Conservation (phyloP, 1,139 yeast genomes). For the Taphrina populina region DNA sequence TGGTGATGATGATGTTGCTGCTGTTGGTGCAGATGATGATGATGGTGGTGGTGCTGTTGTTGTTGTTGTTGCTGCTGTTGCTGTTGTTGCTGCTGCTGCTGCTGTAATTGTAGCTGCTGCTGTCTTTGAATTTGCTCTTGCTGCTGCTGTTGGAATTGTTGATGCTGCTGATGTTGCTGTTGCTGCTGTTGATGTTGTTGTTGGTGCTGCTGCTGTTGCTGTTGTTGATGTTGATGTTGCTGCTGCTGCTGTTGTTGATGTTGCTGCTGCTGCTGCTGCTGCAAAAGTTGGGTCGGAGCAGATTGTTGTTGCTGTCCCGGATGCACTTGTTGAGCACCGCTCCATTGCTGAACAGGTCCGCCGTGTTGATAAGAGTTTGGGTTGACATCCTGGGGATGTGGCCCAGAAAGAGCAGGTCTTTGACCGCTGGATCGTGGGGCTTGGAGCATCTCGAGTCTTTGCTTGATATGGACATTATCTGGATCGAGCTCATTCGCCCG, state of each 20-base stretch:
- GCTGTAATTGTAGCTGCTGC: constrained; percentile 37
- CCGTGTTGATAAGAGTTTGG: constrained; percentile 53
- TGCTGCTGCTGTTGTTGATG: constrained; percentile 29
- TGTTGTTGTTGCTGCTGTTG: constrained; percentile 35
- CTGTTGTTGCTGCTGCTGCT: constrained; percentile 33
- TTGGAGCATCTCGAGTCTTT: constrained; percentile 78
- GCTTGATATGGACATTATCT: constrained; percentile 87
- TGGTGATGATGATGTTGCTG: constrained; percentile 38
- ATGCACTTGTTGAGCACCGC: constrained; percentile 37
- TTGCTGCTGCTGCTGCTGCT: constrained; percentile 1
- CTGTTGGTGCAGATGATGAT: too few species aligned
- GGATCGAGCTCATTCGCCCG: constrained; percentile 96
- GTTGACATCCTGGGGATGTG: constrained; percentile 48
- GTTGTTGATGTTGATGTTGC: constrained; percentile 19
- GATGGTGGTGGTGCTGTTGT: constrained; percentile 33
- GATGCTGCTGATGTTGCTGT: constrained; percentile 5
- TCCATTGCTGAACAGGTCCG: constrained; percentile 40
- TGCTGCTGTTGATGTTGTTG: constrained; percentile 37
- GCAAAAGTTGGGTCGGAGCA: constrained; percentile 35
- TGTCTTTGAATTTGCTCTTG: constrained; percentile 15
- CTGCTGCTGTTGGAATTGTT: constrained; percentile 30
- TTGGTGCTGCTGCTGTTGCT: constrained; percentile 33
- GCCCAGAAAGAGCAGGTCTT: constrained; percentile 47
- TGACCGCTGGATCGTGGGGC: constrained; percentile 53
- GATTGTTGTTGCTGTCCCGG: constrained; percentile 40